Evolutionary conservation across 768 basidiomycete species (phyloP).

Genomic region (Amanita rimosa): DNA sequence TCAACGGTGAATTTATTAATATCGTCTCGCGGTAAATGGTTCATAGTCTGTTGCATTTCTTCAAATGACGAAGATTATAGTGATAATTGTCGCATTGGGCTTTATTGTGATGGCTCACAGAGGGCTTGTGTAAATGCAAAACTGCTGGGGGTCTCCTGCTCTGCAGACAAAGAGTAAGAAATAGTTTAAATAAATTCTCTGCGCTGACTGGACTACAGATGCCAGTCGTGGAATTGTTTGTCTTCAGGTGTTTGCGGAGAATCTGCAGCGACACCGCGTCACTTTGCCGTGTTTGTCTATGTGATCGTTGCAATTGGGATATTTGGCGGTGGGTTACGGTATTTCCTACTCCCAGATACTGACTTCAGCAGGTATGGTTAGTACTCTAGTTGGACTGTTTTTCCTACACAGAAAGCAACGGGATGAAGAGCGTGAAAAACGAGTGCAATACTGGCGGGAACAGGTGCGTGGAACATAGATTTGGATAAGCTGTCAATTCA

Average conservation of each 20-base stretch:
- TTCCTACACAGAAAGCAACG: constrained; percentile 63
- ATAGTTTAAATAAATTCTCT: not conserved
- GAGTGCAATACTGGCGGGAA: constrained; percentile 84
- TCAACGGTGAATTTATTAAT: constrained; percentile 53
- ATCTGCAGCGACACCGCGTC: constrained; percentile 45
- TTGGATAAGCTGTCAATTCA: constrained; percentile 3
- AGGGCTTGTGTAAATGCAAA: constrained; percentile 51
- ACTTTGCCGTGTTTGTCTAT: constrained; percentile 63
- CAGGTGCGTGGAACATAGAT: constrained; percentile 34
- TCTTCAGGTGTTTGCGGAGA: constrained; percentile 49
- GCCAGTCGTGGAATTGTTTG: constrained; percentile 66
- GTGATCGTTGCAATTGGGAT: constrained; percentile 60
- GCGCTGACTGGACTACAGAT: constrained; percentile 29
- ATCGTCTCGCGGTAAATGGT: constrained; percentile 64
- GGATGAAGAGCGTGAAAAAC: constrained; percentile 69
- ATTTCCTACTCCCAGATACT: not conserved
- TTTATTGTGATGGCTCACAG: constrained; percentile 63
- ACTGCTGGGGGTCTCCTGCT: constrained; percentile 45
- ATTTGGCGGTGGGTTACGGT: constrained; percentile 45
- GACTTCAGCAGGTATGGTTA: constrained; percentile 51
- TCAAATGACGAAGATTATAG: constrained; percentile 20
- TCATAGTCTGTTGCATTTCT: not conserved
- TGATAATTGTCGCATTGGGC: constrained; percentile 60
- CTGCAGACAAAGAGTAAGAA: constrained; percentile 36
- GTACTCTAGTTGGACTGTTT: constrained; percentile 57